phyloP scores from a whole-genome alignment of 768 basidiomycete species.

The Hydnomerulius pinastri region DNA sequence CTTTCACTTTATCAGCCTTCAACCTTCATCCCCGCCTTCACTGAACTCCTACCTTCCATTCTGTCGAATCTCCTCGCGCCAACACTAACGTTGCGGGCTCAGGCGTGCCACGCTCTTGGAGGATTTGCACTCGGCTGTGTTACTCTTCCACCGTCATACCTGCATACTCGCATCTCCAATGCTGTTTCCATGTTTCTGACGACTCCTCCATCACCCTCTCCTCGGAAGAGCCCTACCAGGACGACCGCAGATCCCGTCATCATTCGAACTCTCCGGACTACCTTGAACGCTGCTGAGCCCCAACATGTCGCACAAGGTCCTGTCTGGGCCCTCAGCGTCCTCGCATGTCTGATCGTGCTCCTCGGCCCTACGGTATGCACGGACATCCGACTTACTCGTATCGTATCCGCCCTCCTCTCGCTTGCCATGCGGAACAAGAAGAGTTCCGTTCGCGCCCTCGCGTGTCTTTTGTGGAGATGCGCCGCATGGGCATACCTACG shows the following conservation, averaged over 20 bases:
- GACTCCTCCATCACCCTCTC: conserved; percentile 36
- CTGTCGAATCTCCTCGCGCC: conserved; percentile 64
- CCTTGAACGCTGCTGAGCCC: conserved; percentile 56
- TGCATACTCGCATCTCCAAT: conserved; percentile 57
- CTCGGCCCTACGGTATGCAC: conserved; percentile 56
- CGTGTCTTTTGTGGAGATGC: conserved; percentile 65
- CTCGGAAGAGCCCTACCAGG: conserved; percentile 39
- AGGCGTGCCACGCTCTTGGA: conserved; percentile 76
- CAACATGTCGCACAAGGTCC: conserved; percentile 71
- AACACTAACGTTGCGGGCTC: conserved; percentile 62
- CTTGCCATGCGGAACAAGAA: conserved; percentile 63
- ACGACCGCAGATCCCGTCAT: conserved; percentile 49
- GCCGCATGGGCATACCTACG: conserved; percentile 68
- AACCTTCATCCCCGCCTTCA: conserved; percentile 71
- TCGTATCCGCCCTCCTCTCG: conserved; percentile 51
- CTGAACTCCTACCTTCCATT: conserved; percentile 59
- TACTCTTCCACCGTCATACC: conserved; percentile 44
- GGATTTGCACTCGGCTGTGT: conserved; percentile 62
- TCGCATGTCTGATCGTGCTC: conserved; percentile 67
- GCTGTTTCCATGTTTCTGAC: conserved; percentile 51
- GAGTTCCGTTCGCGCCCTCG: conserved; percentile 62
- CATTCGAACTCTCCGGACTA: conserved; percentile 66
- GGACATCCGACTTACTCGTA: conserved; percentile 44
- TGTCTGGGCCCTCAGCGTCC: conserved; percentile 72
- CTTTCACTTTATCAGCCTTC: conserved; percentile 61